phyloP scores from a whole-genome alignment of 345 rosid genomes.

The Aquilaria sinensis region DNA sequence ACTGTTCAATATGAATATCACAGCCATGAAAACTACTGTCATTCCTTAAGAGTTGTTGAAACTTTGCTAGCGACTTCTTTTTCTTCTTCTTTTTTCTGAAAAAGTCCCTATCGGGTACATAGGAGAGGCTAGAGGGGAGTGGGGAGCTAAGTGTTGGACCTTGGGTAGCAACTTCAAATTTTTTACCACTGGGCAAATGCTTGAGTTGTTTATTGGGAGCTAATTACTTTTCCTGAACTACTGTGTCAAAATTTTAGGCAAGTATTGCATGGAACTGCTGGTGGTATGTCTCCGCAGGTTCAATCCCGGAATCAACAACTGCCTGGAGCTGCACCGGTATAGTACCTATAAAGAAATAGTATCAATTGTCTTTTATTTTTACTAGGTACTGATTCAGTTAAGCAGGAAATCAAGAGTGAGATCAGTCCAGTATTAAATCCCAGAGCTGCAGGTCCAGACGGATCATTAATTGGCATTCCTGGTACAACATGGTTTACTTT shows the following conservation, averaged over 20 bases:
- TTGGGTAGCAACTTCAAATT: no score
- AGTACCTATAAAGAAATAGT: constrained; percentile 1
- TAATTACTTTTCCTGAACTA: background rate
- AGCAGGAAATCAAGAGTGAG: constrained; percentile 88
- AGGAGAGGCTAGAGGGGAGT: no score
- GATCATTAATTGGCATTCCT: constrained; percentile 85
- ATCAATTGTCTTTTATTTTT: constrained; percentile 3
- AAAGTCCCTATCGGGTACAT: no score
- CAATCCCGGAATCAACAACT: constrained; percentile 83
- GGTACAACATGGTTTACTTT: constrained; percentile 31
- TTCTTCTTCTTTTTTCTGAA: no score
- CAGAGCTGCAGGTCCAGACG: constrained; percentile 83
- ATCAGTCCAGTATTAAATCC: constrained; percentile 82
- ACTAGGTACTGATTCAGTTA: constrained; percentile 20
- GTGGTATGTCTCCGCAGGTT: constrained; percentile 88
- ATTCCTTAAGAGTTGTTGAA: no score
- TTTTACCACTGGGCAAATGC: background rate
- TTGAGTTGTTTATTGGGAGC: background rate
- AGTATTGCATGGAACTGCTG: constrained; percentile 80
- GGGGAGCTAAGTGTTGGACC: no score
- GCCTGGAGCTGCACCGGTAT: constrained; percentile 69
- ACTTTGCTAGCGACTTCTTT: no score
- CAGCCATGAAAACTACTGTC: no score
- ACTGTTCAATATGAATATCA: no score
- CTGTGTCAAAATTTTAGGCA: constrained; percentile 53